A percentile compares a stretch with the other conserved stretches of the same genome.
phyloP scores from a whole-genome alignment of 129 eudicot species.

The Helichrysum umbraculigerum region DNA sequence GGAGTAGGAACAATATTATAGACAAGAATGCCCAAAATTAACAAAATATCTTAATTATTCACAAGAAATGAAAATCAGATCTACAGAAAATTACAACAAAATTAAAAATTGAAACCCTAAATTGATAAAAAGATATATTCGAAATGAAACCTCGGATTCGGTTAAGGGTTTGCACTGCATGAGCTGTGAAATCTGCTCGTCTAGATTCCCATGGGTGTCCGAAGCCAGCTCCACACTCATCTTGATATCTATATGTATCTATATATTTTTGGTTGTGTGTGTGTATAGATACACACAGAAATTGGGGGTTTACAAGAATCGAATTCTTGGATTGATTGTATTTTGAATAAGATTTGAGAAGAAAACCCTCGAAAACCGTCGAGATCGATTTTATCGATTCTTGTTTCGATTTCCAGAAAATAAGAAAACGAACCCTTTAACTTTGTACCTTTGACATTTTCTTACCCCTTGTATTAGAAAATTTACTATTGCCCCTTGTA shows the following conservation, averaged over 20 bases:
- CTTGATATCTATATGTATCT: background rate
- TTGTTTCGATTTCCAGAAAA: constrained; percentile 24
- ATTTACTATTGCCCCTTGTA: no score
- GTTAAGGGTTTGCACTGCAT: constrained; percentile 95
- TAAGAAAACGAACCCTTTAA: constrained; percentile 7
- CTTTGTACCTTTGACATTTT: no score
- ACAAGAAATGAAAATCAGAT: background rate
- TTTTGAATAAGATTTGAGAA: constrained; percentile 7
- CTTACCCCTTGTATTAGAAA: no score
- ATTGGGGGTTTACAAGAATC: background rate
- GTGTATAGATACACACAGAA: constrained; percentile 12
- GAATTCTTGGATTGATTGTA: constrained; percentile 17
- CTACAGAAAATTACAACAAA: background rate
- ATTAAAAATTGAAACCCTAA: constrained; percentile 15
- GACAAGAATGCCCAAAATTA: constrained; percentile 1
- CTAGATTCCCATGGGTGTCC: constrained; percentile 75
- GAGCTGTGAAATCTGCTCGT: constrained; percentile 87
- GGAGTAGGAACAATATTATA: background rate
- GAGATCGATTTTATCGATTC: constrained; percentile 33
- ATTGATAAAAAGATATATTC: constrained; percentile 2
- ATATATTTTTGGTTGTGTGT: background rate
- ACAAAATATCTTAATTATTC: background rate
- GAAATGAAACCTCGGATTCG: constrained; percentile 56
- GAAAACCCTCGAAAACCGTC: constrained; percentile 34
- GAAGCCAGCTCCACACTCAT: constrained; percentile 85